A percentile compares a stretch with the other conserved stretches of the same genome.
Evolutionary conservation across 495 filamentous ascomycete species (phyloP).

Genomic region (Annulohypoxylon maeteangense): DNA sequence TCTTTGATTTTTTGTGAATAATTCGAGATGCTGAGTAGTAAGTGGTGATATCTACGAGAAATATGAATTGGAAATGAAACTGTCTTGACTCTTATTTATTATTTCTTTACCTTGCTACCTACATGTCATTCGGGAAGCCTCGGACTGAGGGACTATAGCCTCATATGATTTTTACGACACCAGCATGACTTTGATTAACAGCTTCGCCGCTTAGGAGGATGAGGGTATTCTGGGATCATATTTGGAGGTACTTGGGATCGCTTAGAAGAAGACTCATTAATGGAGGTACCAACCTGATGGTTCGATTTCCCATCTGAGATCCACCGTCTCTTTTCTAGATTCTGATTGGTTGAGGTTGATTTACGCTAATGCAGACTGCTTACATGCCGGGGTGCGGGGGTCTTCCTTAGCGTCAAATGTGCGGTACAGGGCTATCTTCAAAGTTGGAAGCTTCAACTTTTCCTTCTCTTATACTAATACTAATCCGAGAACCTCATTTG

Average conservation of each 20-base stretch:
- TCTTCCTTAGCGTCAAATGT: neutral
- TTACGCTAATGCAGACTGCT: constrained; percentile 40
- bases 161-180: constrained; percentile 16
- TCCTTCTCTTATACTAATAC: neutral
- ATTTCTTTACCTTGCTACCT: neutral
- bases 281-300: constrained; percentile 19
- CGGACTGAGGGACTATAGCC: neutral
- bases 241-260: constrained; percentile 14
- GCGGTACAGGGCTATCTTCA: neutral
- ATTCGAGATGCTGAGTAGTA: neutral
- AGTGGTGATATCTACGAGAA: neutral
- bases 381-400: constrained; percentile 29
- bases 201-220: constrained; percentile 4
- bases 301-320: neutral
- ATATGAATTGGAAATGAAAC: neutral
- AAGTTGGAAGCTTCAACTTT: constrained; percentile 1
- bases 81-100: constrained; percentile 18
- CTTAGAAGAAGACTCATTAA: neutral
- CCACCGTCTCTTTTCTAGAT: neutral
- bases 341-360: constrained; percentile 4
- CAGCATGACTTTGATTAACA: constrained; percentile 9
- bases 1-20: neutral
- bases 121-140: neutral
- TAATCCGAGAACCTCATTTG: neutral
- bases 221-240: neutral